Evolutionary conservation across 2,329 filamentous ascomycete genomes (phyloP).

Genomic region (Purpureocillium takamizusanense): DNA sequence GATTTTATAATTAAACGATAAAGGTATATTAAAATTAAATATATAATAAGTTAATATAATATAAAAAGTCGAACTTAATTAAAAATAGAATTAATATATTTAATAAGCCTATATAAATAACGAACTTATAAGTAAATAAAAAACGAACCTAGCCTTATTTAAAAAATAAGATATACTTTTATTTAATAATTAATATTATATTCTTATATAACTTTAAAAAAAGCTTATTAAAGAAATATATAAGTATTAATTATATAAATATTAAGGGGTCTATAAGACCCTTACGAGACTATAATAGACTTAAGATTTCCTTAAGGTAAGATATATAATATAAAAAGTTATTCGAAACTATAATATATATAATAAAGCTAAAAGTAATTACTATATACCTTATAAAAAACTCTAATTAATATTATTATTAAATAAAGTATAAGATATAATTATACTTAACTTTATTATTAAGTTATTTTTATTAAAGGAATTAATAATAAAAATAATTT

Average conservation of each 20-base stretch:
- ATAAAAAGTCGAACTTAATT: too few species aligned
- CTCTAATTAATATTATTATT: too few species aligned
- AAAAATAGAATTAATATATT: too few species aligned
- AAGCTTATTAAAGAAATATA: slow-evolving; percentile 3
- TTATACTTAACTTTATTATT: slow-evolving; percentile 8
- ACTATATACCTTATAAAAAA: too few species aligned
- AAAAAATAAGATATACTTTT: background rate
- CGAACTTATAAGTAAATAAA: too few species aligned
- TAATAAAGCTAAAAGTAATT: background rate
- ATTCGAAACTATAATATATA: slow-evolving; percentile 2
- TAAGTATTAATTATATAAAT: background rate
- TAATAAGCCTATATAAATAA: too few species aligned
- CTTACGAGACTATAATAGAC: too few species aligned
- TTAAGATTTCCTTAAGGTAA: background rate
- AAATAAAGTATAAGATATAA: background rate
- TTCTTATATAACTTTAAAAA: background rate
- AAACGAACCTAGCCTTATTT: too few species aligned
- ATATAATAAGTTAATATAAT: too few species aligned
- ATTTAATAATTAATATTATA: slow-evolving; percentile 8
- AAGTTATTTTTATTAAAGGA: slow-evolving; percentile 5
- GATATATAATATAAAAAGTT: background rate
- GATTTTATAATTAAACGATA: too few species aligned
- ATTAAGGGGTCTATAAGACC: background rate
- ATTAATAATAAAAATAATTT: slow-evolving; percentile 3
- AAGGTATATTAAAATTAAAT: too few species aligned